Evolutionary conservation across 2,329 filamentous ascomycete species (phyloP), one percentile per base, ranked within the genome.

Genomic region (Xylaria sp.): DNA sequence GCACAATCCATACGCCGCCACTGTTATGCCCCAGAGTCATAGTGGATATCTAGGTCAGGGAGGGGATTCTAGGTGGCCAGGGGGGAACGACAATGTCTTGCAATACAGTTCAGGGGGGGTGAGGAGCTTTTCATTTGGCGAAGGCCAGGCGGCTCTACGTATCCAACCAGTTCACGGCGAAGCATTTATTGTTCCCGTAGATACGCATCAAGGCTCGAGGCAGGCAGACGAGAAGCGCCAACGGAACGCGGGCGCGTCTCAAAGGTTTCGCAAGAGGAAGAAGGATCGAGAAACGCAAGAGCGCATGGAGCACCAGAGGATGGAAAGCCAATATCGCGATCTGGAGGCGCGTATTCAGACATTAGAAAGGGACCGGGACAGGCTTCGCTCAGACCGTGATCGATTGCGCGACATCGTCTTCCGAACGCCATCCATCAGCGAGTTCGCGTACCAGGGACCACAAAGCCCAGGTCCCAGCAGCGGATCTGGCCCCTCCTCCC

Each of bases 181-280:
- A 51, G 77, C 80, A 34, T 85, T 88, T 50, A 79, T 84, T 9
- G 88, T 94, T 57, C 90, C 90, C 14, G 89, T 95, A 9, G 93
- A 97, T 77, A 89, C 92, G 51, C 91, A 93, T 73, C 91, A 93
- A 74, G 93, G 91, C 12, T 97, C 93, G 12, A 91, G 90, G 72
- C 89, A 93, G 74, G 92, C 93, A 47, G 92, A 96, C 75, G 93
- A 97, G 79, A 97, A 96, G 81, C 86, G 93, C 64, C 90, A 92
- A 78, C 88, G 93, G 60, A 97, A 97, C 76, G 93, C 93, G 48
- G 92, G 92, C 56, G 93, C 93, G 5, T 97, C 93, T 65, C 93
- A 93, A 56, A 87, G 93, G 67, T 96, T 97, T 72, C 88, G 93
- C 64, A 89, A 90, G 76, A 87, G 94, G 68, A 90, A 93, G 76